A percentile compares a stretch with the other conserved stretches of the same genome.
Conservation (phyloP, 495 filamentous ascomycete species). For the Lasiosphaeria miniovina region DNA sequence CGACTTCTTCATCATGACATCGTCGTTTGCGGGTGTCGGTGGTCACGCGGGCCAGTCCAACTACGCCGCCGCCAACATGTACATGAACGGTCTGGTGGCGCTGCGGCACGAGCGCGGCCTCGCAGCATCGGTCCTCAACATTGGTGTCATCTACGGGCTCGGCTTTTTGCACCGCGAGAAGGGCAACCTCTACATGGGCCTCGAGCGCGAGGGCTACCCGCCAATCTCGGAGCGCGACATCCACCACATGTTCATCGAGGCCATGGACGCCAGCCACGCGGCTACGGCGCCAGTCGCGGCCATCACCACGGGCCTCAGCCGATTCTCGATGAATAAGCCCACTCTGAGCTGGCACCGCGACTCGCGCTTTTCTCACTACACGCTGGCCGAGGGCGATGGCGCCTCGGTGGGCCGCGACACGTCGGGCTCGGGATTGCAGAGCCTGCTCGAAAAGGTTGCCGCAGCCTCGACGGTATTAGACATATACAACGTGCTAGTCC, state of each 20-base stretch:
- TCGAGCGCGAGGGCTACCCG: slow-evolving; percentile 45
- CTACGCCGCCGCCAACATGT: slow-evolving; percentile 57
- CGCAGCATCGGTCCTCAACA: slow-evolving; percentile 48
- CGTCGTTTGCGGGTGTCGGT: slow-evolving; percentile 45
- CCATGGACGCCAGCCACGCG: slow-evolving; percentile 43
- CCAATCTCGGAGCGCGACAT: slow-evolving; percentile 59
- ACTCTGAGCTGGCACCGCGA: slow-evolving; percentile 40
- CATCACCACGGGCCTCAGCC: slow-evolving; percentile 40
- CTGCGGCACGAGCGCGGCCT: slow-evolving; percentile 32
- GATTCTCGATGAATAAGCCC: slow-evolving; percentile 26
- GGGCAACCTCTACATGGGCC: slow-evolving; percentile 36
- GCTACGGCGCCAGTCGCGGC: slow-evolving; percentile 21
- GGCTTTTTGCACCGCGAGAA: slow-evolving; percentile 54
- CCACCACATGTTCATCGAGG: slow-evolving; percentile 59
- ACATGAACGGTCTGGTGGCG: slow-evolving; percentile 47
- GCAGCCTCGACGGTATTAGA: slow-evolving; percentile 11
- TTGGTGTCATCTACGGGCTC: slow-evolving; percentile 55
- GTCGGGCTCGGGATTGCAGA: slow-evolving; percentile 4
- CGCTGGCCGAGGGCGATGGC: slow-evolving; percentile 15
- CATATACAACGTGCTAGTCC: slow-evolving; percentile 22
- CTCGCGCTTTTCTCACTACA: slow-evolving; percentile 40
- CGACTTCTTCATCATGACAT: slow-evolving; percentile 51
- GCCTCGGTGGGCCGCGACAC: background rate
- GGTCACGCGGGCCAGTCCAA: slow-evolving; percentile 51
- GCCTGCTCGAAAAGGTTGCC: slow-evolving; percentile 26